Evolutionary conservation across 2,329 filamentous ascomycete genomes (phyloP), one percentile per base, ranked within the genome.

Genomic region (Beauveria brongniartii): DNA sequence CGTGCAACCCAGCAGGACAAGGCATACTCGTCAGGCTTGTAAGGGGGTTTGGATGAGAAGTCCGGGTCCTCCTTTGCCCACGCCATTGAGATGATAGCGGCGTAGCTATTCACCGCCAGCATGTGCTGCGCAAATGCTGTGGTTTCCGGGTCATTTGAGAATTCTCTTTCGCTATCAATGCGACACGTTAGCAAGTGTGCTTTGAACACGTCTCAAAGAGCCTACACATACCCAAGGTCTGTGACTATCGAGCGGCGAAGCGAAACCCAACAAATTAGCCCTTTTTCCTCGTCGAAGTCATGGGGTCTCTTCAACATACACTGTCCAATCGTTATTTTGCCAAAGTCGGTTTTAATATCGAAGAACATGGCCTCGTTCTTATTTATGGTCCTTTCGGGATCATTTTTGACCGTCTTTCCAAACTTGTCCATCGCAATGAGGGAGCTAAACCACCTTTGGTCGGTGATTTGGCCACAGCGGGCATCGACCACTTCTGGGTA

Each of bases 61-160:
- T 67, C 77, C 1, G 72, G 78, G 67, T 77, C 80, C 63, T 78
- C 84, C 60, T 71, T 77, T 1, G 88, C 91, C 90, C 89, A 93
- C 0, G 90, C 89, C 90, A 92, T 92, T 4, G 82, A 84, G 0
- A 93, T 66, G 40, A 92, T 82, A 1, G 90, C 84, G 0, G 92
- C 64, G 16, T 85, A 82, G 0, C 84, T 79, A 1, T 78, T 64
- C 0, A 74, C 72, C 1, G 80, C 71, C 0, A 89, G 69, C 22
- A 85, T 75, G 47, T 86, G 82, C 40, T 76, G 80, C 0, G 75
- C 77, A 30, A 62, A 56, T 3, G 43, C 53, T 14, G n/a, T 10
- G 9, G 5, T 14, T 28, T 54, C 51, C 16, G 5, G 14, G 2
- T 22, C 14, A 16, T 54, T 41, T 3, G 22, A 54, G 12, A 5